Conservation (phyloP, 805 yeast species). For the Metschnikowia hibisci region DNA sequence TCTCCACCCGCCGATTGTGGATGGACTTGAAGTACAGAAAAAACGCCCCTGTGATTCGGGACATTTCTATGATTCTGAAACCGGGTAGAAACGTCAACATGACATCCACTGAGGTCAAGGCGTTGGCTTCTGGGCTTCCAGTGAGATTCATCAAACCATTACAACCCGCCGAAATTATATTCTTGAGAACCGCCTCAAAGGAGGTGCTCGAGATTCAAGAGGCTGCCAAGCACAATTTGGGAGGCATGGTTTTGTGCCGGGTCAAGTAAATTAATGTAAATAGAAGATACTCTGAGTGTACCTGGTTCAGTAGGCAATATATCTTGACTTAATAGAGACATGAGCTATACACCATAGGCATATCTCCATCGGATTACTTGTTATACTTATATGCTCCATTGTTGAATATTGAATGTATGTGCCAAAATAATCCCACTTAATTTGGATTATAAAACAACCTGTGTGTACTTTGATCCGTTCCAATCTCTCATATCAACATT, state of each 20-base stretch:
- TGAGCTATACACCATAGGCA: too few relatives aligned
- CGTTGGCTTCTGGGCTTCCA: slow-evolving; percentile 70
- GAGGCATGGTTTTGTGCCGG: slow-evolving; percentile 82
- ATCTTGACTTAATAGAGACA: too few relatives aligned
- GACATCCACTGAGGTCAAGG: slow-evolving; percentile 58
- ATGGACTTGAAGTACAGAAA: slow-evolving; percentile 84
- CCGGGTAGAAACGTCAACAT: slow-evolving; percentile 78
- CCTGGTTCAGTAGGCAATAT: too few relatives aligned
- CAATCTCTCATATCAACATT: slow-evolving; percentile 82
- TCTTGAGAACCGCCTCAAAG: slow-evolving; percentile 48
- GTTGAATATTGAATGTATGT: too few relatives aligned
- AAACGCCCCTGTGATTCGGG: slow-evolving; percentile 69
- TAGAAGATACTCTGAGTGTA: not conserved
- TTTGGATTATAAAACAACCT: slow-evolving; percentile 24
- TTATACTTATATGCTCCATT: too few relatives aligned
- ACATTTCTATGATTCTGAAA: slow-evolving; percentile 70
- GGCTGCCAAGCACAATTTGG: slow-evolving; percentile 68
- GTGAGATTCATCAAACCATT: slow-evolving; percentile 75
- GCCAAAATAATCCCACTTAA: too few relatives aligned
- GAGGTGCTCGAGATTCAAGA: slow-evolving; percentile 75
- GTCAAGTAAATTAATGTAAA: slow-evolving; percentile 37
- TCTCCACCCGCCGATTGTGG: slow-evolving; percentile 86
- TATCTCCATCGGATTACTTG: too few relatives aligned
- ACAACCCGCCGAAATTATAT: slow-evolving; percentile 84
- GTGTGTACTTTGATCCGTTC: slow-evolving; percentile 57